A percentile compares a stretch with the other conserved stretches of the same genome.
Evolutionary conservation across 192 early-diverging fungal genomes (phyloP).

Genomic region (Coemansia guatemalensis): DNA sequence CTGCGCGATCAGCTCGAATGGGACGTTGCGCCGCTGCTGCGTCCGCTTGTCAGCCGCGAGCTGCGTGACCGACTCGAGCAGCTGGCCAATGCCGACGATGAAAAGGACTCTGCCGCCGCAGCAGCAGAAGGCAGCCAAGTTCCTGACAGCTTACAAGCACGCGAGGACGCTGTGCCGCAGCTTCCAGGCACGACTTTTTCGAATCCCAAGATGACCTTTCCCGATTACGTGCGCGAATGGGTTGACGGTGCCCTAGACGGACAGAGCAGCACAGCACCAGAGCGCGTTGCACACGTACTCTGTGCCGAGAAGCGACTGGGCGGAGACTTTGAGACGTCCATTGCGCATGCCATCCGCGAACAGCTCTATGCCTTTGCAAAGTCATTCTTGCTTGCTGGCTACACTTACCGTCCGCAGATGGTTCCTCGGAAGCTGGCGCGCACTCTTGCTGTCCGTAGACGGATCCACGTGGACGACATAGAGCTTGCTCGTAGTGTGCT

Average conservation of each 20-base stretch:
- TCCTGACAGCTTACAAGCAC: too few species aligned
- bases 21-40: slow-evolving; percentile 65
- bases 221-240: slow-evolving; percentile 18
- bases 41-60: slow-evolving; percentile 23
- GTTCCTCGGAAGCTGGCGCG: slow-evolving; percentile 27
- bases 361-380: slow-evolving; percentile 86
- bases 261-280: slow-evolving; percentile 59
- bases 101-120: too few species aligned
- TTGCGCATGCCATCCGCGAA: slow-evolving; percentile 91
- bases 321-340: slow-evolving; percentile 90
- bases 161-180: not conserved
- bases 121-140: too few species aligned
- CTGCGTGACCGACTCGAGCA: slow-evolving; percentile 21
- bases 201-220: too few species aligned
- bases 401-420: slow-evolving; percentile 70
- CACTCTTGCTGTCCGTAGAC: not conserved
- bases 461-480: slow-evolving; percentile 62
- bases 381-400: slow-evolving; percentile 78
- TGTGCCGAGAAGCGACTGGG: slow-evolving; percentile 74
- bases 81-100: not conserved
- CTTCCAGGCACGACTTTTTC: not conserved
- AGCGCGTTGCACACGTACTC: slow-evolving; percentile 81
- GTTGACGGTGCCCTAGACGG: slow-evolving; percentile 30
- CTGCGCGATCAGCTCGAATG: slow-evolving; percentile 95
- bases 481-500: slow-evolving; percentile 71